Evolutionary conservation across 495 filamentous ascomycete genomes (phyloP), one percentile per base, ranked within the genome.

Genomic region (Hypoxylon rickii): DNA sequence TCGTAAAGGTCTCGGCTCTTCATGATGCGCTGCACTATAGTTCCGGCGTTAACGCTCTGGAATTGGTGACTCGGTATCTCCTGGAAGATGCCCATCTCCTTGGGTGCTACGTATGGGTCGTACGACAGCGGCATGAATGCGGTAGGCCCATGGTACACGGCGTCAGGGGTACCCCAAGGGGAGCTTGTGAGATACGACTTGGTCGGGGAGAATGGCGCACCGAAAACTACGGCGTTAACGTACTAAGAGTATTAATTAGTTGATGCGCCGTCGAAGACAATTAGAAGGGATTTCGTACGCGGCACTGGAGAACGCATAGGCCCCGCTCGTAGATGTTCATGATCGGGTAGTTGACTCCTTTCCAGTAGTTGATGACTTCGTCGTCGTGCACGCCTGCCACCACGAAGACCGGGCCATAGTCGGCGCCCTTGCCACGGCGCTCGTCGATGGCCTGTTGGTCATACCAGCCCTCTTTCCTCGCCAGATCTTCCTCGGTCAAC

Each of bases 311-410:
- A 33, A 97, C 94, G 70, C 94, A 97, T 16, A 99, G 84, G 4
- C 90, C 90, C 42, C 94, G 86, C 78, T 99, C 94, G 63, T 92
- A 96, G 32, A 97, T 90, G 73, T 96, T 97, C 94, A 97, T 99
- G 69, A 99, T 97, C 1, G 94, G 94, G 68, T 97, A 97, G 71
- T 99, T 99, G 58, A 96, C 76, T 7, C 95, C 92, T 74, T 97
- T 97, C 88, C 89, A 93, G 61, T 85, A 70, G 71, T 97, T 97
- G 67, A 99, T 94, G 34, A 93, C 91, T 55, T 86, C 81, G 71
- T 99, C 94, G 65, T 95, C 88, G 66, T 99, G 95, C 20, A 99
- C 85, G 19, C 94, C 94, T 4, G 88, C 91, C 56, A 97, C 83
- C 39, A 99, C 80, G 67, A 89, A 99, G 13, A 84, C 86, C 0